Evolutionary conservation across 2,329 filamentous ascomycete species (phyloP).

Genomic region (Cercospora sp.): DNA sequence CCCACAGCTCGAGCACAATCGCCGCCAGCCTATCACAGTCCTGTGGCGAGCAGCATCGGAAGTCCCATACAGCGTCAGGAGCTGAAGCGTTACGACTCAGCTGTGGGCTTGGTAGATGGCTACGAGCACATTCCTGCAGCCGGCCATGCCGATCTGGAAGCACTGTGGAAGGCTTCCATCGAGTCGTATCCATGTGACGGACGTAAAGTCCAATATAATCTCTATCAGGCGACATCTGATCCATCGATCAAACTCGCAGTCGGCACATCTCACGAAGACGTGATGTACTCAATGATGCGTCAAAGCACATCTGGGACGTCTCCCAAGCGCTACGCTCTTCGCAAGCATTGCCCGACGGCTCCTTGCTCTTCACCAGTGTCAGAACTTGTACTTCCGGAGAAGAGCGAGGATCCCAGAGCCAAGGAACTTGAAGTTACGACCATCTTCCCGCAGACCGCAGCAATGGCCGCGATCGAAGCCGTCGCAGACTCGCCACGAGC

Average conservation of each 20-base stretch:
- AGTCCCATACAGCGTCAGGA: slow-evolving; percentile 32
- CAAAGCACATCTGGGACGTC: slow-evolving; percentile 8
- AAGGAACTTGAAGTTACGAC: slow-evolving; percentile 24
- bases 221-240: slow-evolving; percentile 27
- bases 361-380: slow-evolving; percentile 28
- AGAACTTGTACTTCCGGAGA: slow-evolving; percentile 28
- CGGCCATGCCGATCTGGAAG: slow-evolving; percentile 28
- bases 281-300: slow-evolving; percentile 33
- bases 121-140: slow-evolving; percentile 37
- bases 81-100: slow-evolving; percentile 34
- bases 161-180: slow-evolving; percentile 34
- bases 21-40: slow-evolving; percentile 56
- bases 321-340: slow-evolving; percentile 28
- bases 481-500: slow-evolving; percentile 49
- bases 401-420: background rate
- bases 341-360: slow-evolving; percentile 30
- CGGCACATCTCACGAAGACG: slow-evolving; percentile 26
- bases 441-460: slow-evolving; percentile 51
- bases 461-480: slow-evolving; percentile 48
- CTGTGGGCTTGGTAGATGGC: slow-evolving; percentile 32
- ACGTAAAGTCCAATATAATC: slow-evolving; percentile 33
- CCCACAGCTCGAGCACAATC: slow-evolving; percentile 61
- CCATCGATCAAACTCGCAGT: slow-evolving; percentile 28
- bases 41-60: slow-evolving; percentile 63
- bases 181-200: slow-evolving; percentile 28